Percentiles rank a stretch among this genome's conserved stretches.
Evolutionary conservation across 2,329 filamentous ascomycete species (phyloP).

Genomic region (Penicillium sp.): DNA sequence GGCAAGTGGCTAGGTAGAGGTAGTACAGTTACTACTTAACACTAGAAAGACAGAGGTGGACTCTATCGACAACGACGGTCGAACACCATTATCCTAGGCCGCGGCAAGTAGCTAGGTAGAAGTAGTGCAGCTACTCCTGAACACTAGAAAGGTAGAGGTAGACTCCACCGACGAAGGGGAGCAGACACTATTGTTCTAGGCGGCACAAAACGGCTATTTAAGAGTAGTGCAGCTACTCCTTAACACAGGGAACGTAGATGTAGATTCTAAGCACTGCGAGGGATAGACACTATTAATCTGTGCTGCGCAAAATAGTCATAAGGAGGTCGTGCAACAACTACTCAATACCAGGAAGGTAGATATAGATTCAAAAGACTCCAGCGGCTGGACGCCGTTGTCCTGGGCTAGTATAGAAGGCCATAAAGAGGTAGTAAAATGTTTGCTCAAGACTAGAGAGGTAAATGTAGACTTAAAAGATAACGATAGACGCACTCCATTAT

Average conservation of each 20-base stretch:
- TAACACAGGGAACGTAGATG: neutral
- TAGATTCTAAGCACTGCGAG: neutral
- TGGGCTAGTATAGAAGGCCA: slow-evolving; percentile 1
- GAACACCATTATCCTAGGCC: neutral
- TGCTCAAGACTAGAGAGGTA: slow-evolving; percentile 3
- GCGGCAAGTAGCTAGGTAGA: neutral
- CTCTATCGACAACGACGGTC: neutral
- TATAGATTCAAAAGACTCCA: neutral
- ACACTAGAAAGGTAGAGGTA: slow-evolving; percentile 3
- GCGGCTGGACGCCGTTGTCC: neutral
- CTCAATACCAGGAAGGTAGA: slow-evolving; percentile 8
- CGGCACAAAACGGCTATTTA: no score
- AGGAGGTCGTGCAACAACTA: neutral
- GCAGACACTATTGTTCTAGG: no score
- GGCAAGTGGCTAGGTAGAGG: neutral
- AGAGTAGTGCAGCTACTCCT: neutral
- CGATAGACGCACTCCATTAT: slow-evolving; percentile 6
- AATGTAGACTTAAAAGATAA: slow-evolving; percentile 4
- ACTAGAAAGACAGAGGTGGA: slow-evolving; percentile 6
- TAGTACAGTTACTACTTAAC: neutral
- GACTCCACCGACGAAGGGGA: neutral
- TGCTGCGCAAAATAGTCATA: neutral
- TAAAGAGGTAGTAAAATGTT: neutral
- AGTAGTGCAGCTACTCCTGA: neutral
- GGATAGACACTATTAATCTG: neutral